Evolutionary conservation across 2,329 filamentous ascomycete genomes (phyloP), one percentile per base, ranked within the genome.

Genomic region (Phyllosticta citriasiana): DNA sequence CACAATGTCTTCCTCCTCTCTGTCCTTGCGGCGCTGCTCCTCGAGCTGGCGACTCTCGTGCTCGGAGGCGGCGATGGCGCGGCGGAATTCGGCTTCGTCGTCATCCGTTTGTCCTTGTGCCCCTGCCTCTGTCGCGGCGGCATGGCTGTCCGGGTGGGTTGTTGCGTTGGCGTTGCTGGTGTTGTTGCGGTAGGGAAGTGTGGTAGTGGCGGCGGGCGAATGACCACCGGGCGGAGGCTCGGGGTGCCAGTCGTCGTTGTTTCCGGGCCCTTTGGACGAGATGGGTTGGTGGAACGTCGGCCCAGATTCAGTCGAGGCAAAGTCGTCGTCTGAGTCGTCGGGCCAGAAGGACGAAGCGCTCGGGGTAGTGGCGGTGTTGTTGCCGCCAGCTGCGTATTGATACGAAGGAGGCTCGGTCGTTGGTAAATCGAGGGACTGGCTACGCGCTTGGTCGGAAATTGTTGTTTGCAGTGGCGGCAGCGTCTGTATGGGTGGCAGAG

Each of bases 1-100:
- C 53, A 59, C 57, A 62, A 88, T 84, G 61, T 90, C 83, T 69
- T 92, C 88, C 68, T 91, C 88, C 72, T 26, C 82, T 79, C 58
- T 70, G 71, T 73, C 71, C 67, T 70, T 71, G 66, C 66, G 63
- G 4, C 67, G 68, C 3, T 66, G 65, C n/a, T 67, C 67, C 27
- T 66, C 63, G 26, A 63, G 64, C 54, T 63, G 64, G 61, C 40
- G 54, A 16, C 22, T 16, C 27, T 62, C 61, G 35, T 70, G 35
- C 66, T 71, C 55, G 65, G 63, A 30, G 73, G 57, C 35, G 14
- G 70, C 71, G 25, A 76, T 66, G 57, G 74, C 73, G 6, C 69
- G 67, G 55, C 69, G 68, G 25, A 70, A 69, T 22, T 75, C 72
- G 22, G 72, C 70, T 4, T 73, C 70, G 53, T 73, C 71, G 25